Evolutionary conservation across 108 stramenopile species (phyloP), one percentile per base, ranked within the genome.

Genomic region (Nitzschia inconspicua): DNA sequence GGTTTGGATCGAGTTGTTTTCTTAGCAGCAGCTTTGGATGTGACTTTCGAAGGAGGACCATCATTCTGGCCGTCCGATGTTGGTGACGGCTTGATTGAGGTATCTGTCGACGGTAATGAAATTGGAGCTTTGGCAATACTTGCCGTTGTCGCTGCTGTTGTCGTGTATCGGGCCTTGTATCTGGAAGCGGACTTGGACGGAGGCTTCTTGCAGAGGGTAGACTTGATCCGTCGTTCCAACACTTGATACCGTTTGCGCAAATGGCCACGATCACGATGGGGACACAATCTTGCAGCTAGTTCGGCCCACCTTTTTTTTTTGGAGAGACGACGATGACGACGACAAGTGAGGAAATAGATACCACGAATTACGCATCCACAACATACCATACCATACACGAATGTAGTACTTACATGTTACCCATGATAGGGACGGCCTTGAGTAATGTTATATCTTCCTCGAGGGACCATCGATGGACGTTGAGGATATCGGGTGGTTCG

Each of bases 201-300:
- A 3, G 36, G 47, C 47, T 39, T 14, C 28, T 70, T 57, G 28
- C 11, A 62, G 16, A 71, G 46, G 5, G 76, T 66, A 4, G 76
- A 69, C 58, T 77, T 70, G n/a, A 89, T 76, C 16, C 91, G 76
- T 40, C 91, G 68, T 51, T 88, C 86, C 30, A 93, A 67, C 0
- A 93, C 88, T 59, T 89, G 88, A 69, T 86, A 89, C 14, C 91
- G 76, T 66, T 93, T 93, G 9, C 91, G 77, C 24, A 93, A 66
- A 36, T 89, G 88, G 14, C 88, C 88, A 27, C 91, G 59, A 70
- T 89, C 88, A 26, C 91, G 74, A 69, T 93, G 88, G n/a, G 86
- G 86, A 32, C 89, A 83, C 16, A 88, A 57, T 43, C 80, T 51
- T 40, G 80, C 81, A 16, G 75, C 69, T 20, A 93, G 72, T 43